phyloP scores from a whole-genome alignment of 2,329 filamentous ascomycete genomes.

The Cladophialophora yegresii region DNA sequence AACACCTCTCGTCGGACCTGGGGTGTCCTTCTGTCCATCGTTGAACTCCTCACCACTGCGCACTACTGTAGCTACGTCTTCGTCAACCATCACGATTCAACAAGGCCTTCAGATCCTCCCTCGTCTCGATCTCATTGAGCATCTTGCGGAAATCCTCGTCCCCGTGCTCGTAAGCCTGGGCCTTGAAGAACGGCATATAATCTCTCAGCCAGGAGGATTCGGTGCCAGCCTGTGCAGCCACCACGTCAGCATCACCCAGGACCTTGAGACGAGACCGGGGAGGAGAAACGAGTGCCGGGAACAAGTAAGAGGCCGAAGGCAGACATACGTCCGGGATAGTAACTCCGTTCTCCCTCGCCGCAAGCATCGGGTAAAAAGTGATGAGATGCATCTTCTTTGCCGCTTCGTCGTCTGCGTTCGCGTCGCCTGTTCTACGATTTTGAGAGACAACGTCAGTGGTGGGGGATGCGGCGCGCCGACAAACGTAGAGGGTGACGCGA shows the following conservation, averaged over 20 bases:
- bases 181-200: conserved; percentile 32
- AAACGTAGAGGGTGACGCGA: background rate
- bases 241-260: background rate
- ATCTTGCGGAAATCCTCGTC: conserved; percentile 28
- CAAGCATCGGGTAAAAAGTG: conserved; percentile 31
- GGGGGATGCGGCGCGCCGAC: too few relatives aligned
- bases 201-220: conserved; percentile 33
- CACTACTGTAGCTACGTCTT: background rate
- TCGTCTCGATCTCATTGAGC: conserved; percentile 26
- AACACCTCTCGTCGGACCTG: background rate
- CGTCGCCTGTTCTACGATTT: background rate
- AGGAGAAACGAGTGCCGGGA: background rate
- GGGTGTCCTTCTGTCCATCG: background rate
- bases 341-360: conserved; percentile 32
- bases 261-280: background rate
- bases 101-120: conserved; percentile 24
- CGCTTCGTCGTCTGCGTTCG: conserved; percentile 10
- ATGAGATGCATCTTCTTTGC: conserved; percentile 31
- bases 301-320: too few relatives aligned
- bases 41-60: background rate
- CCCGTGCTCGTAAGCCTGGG: conserved; percentile 24
- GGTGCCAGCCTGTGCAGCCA: conserved; percentile 24
- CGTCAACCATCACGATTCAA: background rate
- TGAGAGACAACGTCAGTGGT: background rate
- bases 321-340: conserved; percentile 33